These are phyloP conservation scores for Earliella scabrosa DNA, from an alignment of 1,284 basidiomycete genomes.

Conservation along the genomic window DNA sequence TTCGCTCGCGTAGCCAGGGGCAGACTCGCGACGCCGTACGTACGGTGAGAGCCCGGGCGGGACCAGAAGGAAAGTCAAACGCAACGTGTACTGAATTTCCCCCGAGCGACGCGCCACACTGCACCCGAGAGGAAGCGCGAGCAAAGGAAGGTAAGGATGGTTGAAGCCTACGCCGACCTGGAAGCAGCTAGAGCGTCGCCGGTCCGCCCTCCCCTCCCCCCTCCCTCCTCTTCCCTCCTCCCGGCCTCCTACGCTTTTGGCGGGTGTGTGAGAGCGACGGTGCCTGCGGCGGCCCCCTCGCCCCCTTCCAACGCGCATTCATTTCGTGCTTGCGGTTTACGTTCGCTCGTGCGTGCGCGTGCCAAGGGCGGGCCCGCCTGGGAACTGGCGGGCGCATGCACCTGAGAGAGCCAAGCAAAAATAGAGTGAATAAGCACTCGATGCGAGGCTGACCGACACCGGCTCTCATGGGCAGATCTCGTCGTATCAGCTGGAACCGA, in stretches of 20 bases:
- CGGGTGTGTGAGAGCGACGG: neutral
- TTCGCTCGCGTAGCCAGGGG: constrained; percentile 3
- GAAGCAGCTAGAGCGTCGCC: constrained; percentile 2
- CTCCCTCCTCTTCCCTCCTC: neutral
- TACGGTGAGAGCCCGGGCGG: neutral
- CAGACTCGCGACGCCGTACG: constrained; percentile 7
- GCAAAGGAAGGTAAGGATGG: constrained; percentile 1
- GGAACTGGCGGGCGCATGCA: neutral
- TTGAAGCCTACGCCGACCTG: constrained; percentile 7
- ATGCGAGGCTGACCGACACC: neutral
- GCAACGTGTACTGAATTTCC: constrained; percentile 4
- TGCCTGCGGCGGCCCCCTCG: neutral
- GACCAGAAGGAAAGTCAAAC: constrained; percentile 6
- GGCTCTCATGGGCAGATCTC: neutral
- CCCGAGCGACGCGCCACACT: neutral
- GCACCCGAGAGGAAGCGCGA: constrained; percentile 6
- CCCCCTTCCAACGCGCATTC: neutral
- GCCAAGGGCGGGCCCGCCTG: neutral
- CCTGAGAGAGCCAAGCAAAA: neutral
- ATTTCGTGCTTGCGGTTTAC: neutral
- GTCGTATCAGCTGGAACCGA: neutral
- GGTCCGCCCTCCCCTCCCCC: neutral
- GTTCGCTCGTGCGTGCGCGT: neutral
- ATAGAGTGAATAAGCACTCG: neutral
- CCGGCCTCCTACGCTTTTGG: no score